Evolutionary conservation across 768 basidiomycete genomes (phyloP), one percentile per base, ranked within the genome.

Genomic region (Boletus pseudo-olivaceus): DNA sequence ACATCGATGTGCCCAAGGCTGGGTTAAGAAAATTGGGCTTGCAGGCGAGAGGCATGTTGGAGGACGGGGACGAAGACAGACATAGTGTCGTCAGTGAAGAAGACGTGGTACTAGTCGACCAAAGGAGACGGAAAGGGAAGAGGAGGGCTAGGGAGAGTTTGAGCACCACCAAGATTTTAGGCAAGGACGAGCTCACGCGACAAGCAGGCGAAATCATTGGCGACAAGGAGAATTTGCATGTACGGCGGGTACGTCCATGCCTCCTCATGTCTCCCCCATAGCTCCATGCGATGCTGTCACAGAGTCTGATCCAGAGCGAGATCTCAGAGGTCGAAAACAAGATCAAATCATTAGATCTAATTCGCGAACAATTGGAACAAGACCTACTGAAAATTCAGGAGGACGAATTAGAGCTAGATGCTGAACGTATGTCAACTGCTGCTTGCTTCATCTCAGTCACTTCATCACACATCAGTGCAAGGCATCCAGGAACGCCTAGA

Each of bases 361-460:
- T 98, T 52, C 78, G 93, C 50, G 77, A 81, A 9, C 87, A 87
- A 59, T 76, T 98, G 26, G 90, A 94, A 65, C 78, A 84, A 40
- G 87, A 92, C 65, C 76, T 99, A 7, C 73, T 98, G 32, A 89
- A 83, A 67, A 68, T 98, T 43, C 90, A 95, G 53, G 96, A 99
- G 67, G 96, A 98, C 61, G 95, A 97, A 57, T 76, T 99, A 23
- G 96, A 98, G 65, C 75, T 99, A n/a, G 93, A 97, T 63, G 96
- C 97, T 56, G 96, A 99, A 73, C 71, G 93, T 95, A 64, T 63
- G 91, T 78, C 43, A 48, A 0, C 38, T 27, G n/a, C 37, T 17
- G 14, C 20, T n/a, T 19, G 7, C 11, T 30, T 58, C 50, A 5
- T 19, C 10, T 30, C 44, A 27, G 7, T 49, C 17, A 7, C 5